These are phyloP conservation scores for Debaryomycetaceae sp. DNA, from an alignment of 1,139 yeast genomes.

Conservation along the genomic window DNA sequence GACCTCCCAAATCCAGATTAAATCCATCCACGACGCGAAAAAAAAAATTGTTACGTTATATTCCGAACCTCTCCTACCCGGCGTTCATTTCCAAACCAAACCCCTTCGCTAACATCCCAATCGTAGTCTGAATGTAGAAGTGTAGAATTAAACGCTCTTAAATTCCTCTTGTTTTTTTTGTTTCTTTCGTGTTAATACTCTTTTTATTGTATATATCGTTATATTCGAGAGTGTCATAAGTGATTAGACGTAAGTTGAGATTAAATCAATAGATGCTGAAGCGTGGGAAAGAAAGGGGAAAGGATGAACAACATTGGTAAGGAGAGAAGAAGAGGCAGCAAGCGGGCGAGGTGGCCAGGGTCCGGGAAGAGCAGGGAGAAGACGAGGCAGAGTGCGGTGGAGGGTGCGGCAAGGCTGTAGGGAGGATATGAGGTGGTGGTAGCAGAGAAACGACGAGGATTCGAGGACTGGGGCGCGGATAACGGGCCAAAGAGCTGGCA, in stretches of 20 bases:
- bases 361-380: background rate
- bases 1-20: background rate
- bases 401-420: background rate
- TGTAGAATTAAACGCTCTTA: background rate
- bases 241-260: background rate
- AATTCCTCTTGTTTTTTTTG: background rate
- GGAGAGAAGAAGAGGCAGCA: too few species aligned
- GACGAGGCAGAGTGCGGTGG: background rate
- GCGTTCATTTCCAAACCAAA: background rate
- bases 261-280: too few species aligned
- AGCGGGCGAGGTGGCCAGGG: background rate
- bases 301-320: too few species aligned
- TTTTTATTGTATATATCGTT: background rate
- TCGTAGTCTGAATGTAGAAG: background rate
- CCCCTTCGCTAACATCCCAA: background rate
- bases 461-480: background rate
- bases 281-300: too few species aligned
- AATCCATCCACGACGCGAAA: constrained; percentile 5
- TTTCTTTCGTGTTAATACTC: background rate
- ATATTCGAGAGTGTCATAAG: background rate
- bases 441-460: background rate
- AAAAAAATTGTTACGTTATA: constrained; percentile 3
- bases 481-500: background rate
- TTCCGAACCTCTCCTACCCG: background rate
- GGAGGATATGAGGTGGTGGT: background rate